Evolutionary conservation across 768 basidiomycete species (phyloP).

Genomic region (Daedaleopsis nitida): DNA sequence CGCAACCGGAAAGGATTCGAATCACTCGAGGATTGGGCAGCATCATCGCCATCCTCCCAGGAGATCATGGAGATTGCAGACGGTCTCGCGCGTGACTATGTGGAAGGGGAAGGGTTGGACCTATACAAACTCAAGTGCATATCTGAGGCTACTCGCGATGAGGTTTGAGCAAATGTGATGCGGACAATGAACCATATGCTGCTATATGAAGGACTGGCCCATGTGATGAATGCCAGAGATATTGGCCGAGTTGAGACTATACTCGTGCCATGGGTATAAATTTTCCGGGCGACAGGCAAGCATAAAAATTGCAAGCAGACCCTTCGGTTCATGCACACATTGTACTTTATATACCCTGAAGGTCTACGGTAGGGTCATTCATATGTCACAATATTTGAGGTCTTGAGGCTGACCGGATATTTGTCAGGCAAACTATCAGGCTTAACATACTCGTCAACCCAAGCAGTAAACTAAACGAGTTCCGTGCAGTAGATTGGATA

Average conservation of each 20-base stretch:
- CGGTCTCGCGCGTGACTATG: conserved; percentile 12
- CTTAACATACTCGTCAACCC: conserved; percentile 37
- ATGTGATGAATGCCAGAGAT: conserved; percentile 34
- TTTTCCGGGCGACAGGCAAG: conserved; percentile 35
- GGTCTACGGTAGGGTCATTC: conserved; percentile 6
- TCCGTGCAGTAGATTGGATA: conserved; percentile 41
- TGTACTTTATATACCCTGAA: conserved; percentile 26
- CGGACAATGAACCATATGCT: conserved; percentile 36
- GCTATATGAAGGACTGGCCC: conserved; percentile 42
- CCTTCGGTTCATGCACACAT: conserved; percentile 24
- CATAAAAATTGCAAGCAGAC: conserved; percentile 32
- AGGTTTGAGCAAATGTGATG: conserved; percentile 36
- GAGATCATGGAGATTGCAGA: conserved; percentile 27
- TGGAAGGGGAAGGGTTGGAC: conserved; percentile 16
- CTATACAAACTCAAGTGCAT: not conserved
- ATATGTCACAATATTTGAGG: too few species aligned
- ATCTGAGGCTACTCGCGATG: conserved; percentile 26
- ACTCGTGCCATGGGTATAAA: conserved; percentile 30
- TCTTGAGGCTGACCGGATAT: not conserved
- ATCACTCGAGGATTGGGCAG: conserved; percentile 34
- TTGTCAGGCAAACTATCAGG: conserved; percentile 20
- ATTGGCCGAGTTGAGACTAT: conserved; percentile 35
- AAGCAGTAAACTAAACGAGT: conserved; percentile 33
- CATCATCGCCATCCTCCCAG: conserved; percentile 30
- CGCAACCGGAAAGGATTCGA: conserved; percentile 1